Evolutionary conservation across 177 flowering plant genomes (phyloP), one percentile per base, ranked within the genome.

Genomic region (Tripterygium wilfordii): DNA sequence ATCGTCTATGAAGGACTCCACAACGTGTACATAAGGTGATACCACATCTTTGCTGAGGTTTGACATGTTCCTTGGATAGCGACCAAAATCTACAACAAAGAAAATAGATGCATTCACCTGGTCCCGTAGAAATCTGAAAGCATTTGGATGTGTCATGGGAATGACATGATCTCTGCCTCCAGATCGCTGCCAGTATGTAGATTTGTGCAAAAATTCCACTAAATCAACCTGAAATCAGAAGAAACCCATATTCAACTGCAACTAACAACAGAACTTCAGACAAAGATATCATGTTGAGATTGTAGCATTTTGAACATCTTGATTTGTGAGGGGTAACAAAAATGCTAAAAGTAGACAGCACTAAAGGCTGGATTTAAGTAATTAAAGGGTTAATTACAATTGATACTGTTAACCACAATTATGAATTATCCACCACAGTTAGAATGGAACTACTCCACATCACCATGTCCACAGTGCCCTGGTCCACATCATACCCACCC

Each of bases 81-180:
- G 89, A 10, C 95, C 99, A 63, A 92, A 92, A 79, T 92, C 99
- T 40, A 79, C 90, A 60, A 92, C 88, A 59, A 92, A 60, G 49
- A 84, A 83, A 64, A 92, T 83, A 25, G 99, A 80, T 58, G 95
- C 77, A 62, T 89, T 92, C 68, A 92, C 65, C 68, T 78, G 61
- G 36, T 83, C 71, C 15, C 96, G 75, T 15, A 74, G 73, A 67
- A 82, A 87, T 70, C 96, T 82, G 68, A 92, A 89, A 66, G 99
- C 89, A 77, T 92, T 92, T 14, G 99, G 99, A 70, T 92, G 99
- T 60, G 85, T 87, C 95, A 92, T 63, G 16, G 97, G 96, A 56
- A 92, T 84, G 19, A 92, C 85, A 68, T 92, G 99, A 64, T 92
- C 99, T 64, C 80, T 79, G 53, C 99, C 99, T 54, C 60, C 67